These are phyloP conservation scores for Agaricus subrufescens DNA, from an alignment of 768 basidiomycete genomes.

Conservation along the genomic window DNA sequence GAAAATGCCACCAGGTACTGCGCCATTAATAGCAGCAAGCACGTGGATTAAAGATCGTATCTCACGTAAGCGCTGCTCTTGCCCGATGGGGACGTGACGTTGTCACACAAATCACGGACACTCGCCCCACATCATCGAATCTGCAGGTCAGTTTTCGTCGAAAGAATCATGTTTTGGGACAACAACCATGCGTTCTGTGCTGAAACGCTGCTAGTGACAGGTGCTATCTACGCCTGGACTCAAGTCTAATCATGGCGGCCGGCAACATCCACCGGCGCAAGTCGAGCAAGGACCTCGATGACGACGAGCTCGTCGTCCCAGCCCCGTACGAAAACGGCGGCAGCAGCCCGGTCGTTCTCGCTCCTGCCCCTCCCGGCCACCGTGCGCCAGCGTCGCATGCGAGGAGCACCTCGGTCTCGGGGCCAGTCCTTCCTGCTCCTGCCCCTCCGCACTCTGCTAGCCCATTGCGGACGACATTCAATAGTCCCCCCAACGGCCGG, in stretches of 20 bases:
- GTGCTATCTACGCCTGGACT: not conserved
- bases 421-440: constrained; percentile 4
- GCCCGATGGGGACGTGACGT: not conserved
- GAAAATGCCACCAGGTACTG: no score
- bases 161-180: not conserved
- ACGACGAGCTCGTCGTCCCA: constrained; percentile 3
- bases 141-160: not conserved
- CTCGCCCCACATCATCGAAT: not conserved
- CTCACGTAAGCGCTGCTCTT: not conserved
- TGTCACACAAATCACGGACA: no score
- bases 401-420: constrained; percentile 22
- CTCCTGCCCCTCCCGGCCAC: constrained; percentile 10
- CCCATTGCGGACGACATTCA: constrained; percentile 26
- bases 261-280: constrained; percentile 10
- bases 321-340: not conserved
- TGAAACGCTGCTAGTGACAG: not conserved
- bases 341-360: not conserved
- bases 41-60: no score
- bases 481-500: constrained; percentile 12
- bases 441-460: constrained; percentile 20
- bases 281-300: constrained; percentile 11
- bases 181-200: not conserved
- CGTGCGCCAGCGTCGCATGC: constrained; percentile 13
- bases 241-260: not conserved
- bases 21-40: no score